phyloP scores from a whole-genome alignment of 345 rosid genomes.

The Eucalyptus globulus region DNA sequence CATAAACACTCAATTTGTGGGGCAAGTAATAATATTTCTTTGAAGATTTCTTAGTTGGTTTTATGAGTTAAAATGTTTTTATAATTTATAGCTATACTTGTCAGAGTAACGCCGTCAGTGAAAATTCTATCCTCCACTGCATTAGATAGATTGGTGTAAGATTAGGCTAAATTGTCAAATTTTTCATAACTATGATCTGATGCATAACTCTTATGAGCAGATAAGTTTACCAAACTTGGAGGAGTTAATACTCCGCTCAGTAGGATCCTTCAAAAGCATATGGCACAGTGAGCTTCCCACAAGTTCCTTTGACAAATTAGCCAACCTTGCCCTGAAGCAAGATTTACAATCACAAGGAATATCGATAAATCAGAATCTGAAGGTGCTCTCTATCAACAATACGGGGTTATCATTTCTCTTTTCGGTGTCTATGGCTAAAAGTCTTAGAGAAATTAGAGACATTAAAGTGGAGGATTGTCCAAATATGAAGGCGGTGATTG shows the following conservation, averaged over 20 bases:
- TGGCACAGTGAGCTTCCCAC: too few species aligned
- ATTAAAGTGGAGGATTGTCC: fast-evolving
- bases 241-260: fast-evolving
- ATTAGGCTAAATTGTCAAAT: neutral
- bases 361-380: fast-evolving
- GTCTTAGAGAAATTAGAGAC: too few species aligned
- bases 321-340: too few species aligned
- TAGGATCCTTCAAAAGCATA: neutral
- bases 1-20: neutral
- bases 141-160: too few species aligned
- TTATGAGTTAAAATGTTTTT: neutral
- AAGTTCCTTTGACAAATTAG: too few species aligned
- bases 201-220: neutral
- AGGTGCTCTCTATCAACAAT: fast-evolving
- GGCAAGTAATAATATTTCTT: too few species aligned
- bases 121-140: fast-evolving
- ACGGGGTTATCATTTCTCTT: too few species aligned
- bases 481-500: too few species aligned
- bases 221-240: neutral
- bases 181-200: neutral
- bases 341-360: too few species aligned
- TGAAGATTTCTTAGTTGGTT: too few species aligned
- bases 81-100: too few species aligned
- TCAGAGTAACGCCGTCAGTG: neutral
- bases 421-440: too few species aligned